Evolutionary conservation across 345 rosid species (phyloP), one percentile per base, ranked within the genome.

Genomic region (Toxicodendron radicans): DNA sequence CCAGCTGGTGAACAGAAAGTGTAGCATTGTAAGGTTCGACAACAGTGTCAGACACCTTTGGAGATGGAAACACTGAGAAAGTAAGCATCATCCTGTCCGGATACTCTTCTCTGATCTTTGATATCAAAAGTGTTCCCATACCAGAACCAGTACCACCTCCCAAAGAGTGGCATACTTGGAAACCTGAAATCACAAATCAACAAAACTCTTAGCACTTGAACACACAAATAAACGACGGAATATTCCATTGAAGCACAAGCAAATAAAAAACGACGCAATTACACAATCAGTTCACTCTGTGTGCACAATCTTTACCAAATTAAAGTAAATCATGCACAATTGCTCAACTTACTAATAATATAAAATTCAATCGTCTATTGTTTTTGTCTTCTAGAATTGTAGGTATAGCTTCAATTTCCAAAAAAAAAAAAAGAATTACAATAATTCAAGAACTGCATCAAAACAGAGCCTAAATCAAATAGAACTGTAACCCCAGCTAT

Each of bases 121-220:
- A 89, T 59, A 89, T 89, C 77, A 89, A 77, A 63, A 89, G 87
- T 0, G 93, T 89, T 71, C 93, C 93, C 93, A 89, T 89, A 8
- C 93, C 91, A 13, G 92, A 88, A 49, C 92, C 92, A 14, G 90
- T 88, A 77, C 92, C 92, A 65, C 90, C 92, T 69, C 91, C 92
- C 72, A 89, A 64, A 0, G 93, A 89, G 80, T 87, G 93, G 76
- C 93, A 89, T 23, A 89, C 93, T 78, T 89, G 93, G 68, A 89
- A 89, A 23, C 93, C 93, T 89, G 72, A 32, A 80, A 51, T 18
- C 14, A 23, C 59, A 62, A 74, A 56, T 7, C 49, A 32, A 38
- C 7, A 9, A 30, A 21, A 6, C 1, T 0, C 21, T 67, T 32
- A 18, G 53, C 12, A 30, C 27, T 21, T 16, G 17, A 7, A 57